phyloP scores from a whole-genome alignment of 140 eudicot species.

The Stevia rebaudiana region DNA sequence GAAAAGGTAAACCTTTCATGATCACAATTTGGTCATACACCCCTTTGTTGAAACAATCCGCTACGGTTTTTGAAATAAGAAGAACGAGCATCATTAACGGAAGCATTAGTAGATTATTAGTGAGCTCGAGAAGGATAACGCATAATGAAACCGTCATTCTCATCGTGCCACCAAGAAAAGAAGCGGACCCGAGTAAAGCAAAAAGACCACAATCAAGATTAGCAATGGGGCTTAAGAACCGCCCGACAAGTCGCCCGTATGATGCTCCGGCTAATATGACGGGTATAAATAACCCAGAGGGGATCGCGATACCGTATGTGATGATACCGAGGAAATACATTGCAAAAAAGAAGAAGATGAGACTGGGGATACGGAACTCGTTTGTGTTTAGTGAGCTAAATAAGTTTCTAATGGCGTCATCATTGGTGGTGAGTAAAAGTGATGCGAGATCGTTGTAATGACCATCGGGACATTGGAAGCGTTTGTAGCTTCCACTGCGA shows the following conservation, averaged over 20 bases:
- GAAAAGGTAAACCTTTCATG: constrained; percentile 86
- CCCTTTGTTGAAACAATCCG: constrained; percentile 84
- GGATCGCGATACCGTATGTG: constrained; percentile 93
- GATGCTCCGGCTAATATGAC: constrained; percentile 92
- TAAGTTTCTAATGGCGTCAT: constrained; percentile 83
- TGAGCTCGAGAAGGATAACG: constrained; percentile 89
- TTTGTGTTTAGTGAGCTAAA: constrained; percentile 45
- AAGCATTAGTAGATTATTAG: constrained; percentile 77
- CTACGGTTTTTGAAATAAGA: constrained; percentile 88
- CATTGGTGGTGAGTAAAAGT: constrained; percentile 88
- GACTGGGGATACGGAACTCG: constrained; percentile 66
- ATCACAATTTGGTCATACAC: constrained; percentile 91
- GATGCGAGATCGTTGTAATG: constrained; percentile 95
- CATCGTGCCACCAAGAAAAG: constrained; percentile 98
- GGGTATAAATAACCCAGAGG: constrained; percentile 93
- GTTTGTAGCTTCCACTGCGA: constrained; percentile 80
- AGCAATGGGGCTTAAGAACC: constrained; percentile 48
- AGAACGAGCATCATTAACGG: constrained; percentile 90
- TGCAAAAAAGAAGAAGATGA: constrained; percentile 50
- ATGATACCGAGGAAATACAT: constrained; percentile 68
- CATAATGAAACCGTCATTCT: constrained; percentile 97
- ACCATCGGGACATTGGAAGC: constrained; percentile 75
- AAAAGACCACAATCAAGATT: constrained; percentile 73
- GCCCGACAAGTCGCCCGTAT: constrained; percentile 86
- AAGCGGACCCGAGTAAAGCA: constrained; percentile 90